These are phyloP conservation scores for Fusarium denticulatum DNA, from an alignment of 2,329 filamentous ascomycete genomes.

Conservation along the genomic window DNA sequence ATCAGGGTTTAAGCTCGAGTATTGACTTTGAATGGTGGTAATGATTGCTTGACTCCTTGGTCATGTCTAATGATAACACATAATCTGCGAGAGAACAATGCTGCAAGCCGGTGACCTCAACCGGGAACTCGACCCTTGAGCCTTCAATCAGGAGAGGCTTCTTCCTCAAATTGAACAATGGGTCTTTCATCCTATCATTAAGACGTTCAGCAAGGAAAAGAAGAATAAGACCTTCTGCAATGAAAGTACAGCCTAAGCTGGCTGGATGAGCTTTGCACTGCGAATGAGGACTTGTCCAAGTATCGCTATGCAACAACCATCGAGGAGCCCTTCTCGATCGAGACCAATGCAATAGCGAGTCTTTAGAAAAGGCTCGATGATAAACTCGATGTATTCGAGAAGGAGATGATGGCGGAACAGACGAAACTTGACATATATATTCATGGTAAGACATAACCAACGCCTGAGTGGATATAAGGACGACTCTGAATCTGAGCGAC, in stretches of 20 bases:
- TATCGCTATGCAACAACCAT: background rate
- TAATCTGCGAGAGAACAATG: background rate
- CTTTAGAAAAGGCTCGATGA: background rate
- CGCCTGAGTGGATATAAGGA: background rate
- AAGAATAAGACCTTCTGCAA: slow-evolving; percentile 1
- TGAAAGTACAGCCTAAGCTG: background rate
- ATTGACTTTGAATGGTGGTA: background rate
- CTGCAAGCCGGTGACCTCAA: background rate
- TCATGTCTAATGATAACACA: background rate
- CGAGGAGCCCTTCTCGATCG: background rate
- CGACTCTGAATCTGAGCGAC: no score
- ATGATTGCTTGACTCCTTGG: background rate
- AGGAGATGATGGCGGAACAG: background rate
- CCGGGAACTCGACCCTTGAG: background rate
- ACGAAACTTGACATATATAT: background rate
- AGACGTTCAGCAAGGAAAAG: background rate
- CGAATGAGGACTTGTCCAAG: background rate
- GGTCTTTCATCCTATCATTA: background rate
- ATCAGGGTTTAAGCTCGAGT: no score
- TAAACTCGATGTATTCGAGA: background rate
- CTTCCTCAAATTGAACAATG: background rate
- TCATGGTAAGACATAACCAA: background rate
- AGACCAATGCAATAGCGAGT: background rate
- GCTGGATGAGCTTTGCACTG: background rate
- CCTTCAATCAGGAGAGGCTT: background rate